Evolutionary conservation across 164 flowering plant species (phyloP).

Genomic region (Euptelea pleiosperma): DNA sequence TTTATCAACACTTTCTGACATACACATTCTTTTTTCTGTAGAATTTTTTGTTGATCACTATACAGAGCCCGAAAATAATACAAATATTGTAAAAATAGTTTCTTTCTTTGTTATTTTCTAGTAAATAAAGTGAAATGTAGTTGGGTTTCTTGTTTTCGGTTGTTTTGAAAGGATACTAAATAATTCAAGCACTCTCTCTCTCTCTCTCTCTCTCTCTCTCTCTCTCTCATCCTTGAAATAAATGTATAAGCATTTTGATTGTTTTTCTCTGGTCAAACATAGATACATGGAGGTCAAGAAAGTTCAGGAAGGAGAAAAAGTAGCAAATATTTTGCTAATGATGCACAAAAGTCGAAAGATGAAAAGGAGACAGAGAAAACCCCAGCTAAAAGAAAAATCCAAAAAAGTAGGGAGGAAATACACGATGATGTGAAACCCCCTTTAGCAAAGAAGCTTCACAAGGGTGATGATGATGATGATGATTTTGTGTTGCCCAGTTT

Average conservation of each 20-base stretch:
- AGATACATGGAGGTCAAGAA: conserved; percentile 52
- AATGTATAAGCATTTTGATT: background rate
- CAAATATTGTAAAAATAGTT: too few relatives aligned
- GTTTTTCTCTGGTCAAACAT: conserved; percentile 5
- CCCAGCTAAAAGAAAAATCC: conserved; percentile 49
- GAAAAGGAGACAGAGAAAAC: conserved; percentile 44
- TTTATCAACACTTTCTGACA: too few relatives aligned
- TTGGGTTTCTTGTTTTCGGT: background rate
- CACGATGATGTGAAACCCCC: conserved; percentile 32
- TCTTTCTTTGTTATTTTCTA: background rate
- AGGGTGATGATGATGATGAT: conserved; percentile 62
- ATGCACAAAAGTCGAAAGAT: conserved; percentile 42
- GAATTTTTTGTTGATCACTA: too few relatives aligned
- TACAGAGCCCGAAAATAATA: too few relatives aligned
- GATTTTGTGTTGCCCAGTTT: conserved; percentile 44
- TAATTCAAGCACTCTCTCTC: too few relatives aligned
- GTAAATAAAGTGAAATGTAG: background rate
- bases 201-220: too few relatives aligned
- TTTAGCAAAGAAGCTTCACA: conserved; percentile 47
- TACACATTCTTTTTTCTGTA: too few relatives aligned
- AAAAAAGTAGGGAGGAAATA: conserved; percentile 27
- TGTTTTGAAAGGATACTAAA: too few relatives aligned
- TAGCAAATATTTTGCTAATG: conserved; percentile 71
- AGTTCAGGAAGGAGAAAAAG: conserved; percentile 73
- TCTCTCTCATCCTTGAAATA: too few relatives aligned